Evolutionary conservation across 2,329 filamentous ascomycete genomes (phyloP).

Genomic region (Emmonsia crescens): DNA sequence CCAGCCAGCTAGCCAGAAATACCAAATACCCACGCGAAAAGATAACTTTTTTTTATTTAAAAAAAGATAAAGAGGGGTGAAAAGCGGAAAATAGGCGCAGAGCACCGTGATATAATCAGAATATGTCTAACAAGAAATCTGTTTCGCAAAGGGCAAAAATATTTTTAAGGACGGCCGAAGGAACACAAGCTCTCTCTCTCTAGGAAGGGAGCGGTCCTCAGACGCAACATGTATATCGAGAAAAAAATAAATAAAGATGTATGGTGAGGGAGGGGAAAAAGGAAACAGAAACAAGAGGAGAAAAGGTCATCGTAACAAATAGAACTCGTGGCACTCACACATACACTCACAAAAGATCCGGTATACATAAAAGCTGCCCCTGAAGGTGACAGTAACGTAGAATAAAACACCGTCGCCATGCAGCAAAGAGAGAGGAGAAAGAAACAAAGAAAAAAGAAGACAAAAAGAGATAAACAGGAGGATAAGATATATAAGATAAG

Average conservation of each 20-base stretch:
- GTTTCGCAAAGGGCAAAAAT: neutral
- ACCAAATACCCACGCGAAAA: too few relatives aligned
- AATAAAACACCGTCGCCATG: constrained; percentile 4
- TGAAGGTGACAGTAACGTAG: neutral
- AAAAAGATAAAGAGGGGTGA: too few relatives aligned
- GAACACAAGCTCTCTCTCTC: neutral
- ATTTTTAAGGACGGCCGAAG: neutral
- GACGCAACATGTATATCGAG: neutral
- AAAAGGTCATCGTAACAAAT: neutral
- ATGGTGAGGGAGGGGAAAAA: neutral
- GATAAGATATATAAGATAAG: neutral
- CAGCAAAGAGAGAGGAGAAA: neutral
- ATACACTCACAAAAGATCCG: neutral
- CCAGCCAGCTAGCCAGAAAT: neutral
- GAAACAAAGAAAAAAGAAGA: neutral
- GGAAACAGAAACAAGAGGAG: neutral
- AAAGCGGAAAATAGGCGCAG: neutral
- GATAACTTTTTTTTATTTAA: too few relatives aligned
- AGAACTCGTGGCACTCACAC: neutral
- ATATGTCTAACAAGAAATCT: neutral
- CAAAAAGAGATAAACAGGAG: neutral
- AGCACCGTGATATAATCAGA: neutral
- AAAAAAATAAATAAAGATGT: neutral
- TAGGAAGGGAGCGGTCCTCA: neutral
- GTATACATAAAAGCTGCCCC: neutral